Evolutionary conservation across 805 yeast species (phyloP), one percentile per base, ranked within the genome.

Genomic region (Saturnispora ahearnii): DNA sequence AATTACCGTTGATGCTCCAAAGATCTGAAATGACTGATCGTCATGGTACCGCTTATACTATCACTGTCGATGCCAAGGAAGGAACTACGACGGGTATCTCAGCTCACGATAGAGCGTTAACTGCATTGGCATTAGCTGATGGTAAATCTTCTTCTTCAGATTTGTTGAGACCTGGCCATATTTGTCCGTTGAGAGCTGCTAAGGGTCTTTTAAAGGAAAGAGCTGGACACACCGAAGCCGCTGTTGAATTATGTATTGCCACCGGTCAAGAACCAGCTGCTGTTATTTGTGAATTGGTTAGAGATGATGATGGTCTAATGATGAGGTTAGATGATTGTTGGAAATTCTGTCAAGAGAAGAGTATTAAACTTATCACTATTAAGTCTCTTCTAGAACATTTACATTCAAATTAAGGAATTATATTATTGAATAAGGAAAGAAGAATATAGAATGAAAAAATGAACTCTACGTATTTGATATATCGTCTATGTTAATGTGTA

Each of bases 21-120:
- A 52, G 48, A 41, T 45, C 49, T 28, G 70, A 74, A 50, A 70
- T 73, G 49, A 69, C 78, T 11, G 99, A 93, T 63, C 81, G 95
- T 63, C 97, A 93, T 59, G 95, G 96, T 10, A 93, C 99, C 1
- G 98, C 98, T 2, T 93, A 93, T 68, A 93, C 99, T 1, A 81
- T 93, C 45, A 88, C 97, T 1, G 87, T 87, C 48, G 99, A 93
- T 63, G 81, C 71, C 54, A 80, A 77, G 33, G 84, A 84, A 51
- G 96, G 96, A 33, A 90, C 98, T 34, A 88, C 98, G 11, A 93
- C 99, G 0, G 99, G 99, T 11, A 93, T 93, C 46, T 84, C 95
- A 26, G 97, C 99, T 9, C 83, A 82, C 59, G 99, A 93, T 66
- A 76, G 99, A 60, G 91, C 95, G 0, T 68, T 85, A 57, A 93